These are phyloP conservation scores for Talaromyces stipitatus DNA, from an alignment of 495 filamentous ascomycete species.

Conservation along the genomic window DNA sequence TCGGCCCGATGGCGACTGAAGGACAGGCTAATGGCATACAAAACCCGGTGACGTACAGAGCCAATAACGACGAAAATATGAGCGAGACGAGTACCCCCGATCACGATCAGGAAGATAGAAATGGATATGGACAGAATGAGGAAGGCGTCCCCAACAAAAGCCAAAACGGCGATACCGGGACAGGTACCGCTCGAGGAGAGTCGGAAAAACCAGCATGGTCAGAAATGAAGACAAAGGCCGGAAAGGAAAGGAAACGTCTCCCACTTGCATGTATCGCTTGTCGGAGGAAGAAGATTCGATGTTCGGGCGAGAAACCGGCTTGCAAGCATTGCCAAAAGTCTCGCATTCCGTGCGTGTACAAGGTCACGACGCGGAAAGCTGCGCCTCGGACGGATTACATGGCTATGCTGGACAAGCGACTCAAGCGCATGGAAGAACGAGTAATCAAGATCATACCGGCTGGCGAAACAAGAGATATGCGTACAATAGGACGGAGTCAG, in stretches of 20 bases:
- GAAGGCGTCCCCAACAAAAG: not conserved
- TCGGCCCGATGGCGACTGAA: conserved; percentile 38
- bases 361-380: conserved; percentile 88
- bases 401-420: conserved; percentile 93
- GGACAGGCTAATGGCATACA: conserved; percentile 23
- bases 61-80: conserved; percentile 33
- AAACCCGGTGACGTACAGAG: conserved; percentile 24
- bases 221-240: conserved; percentile 95
- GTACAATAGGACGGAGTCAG: conserved; percentile 59
- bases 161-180: conserved; percentile 46
- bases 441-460: conserved; percentile 95
- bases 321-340: conserved; percentile 95
- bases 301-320: conserved; percentile 93
- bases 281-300: conserved; percentile 94
- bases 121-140: not conserved
- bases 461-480: conserved; percentile 55
- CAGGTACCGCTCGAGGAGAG: conserved; percentile 29
- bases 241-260: conserved; percentile 89
- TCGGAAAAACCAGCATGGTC: conserved; percentile 66
- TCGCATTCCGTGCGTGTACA: conserved; percentile 97
- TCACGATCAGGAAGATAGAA: conserved; percentile 14
- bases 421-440: conserved; percentile 94
- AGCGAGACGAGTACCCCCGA: conserved; percentile 41
- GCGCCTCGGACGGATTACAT: conserved; percentile 98
- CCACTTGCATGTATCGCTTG: conserved; percentile 96